phyloP scores from a whole-genome alignment of 768 basidiomycete genomes.

The Podaxis rugospora region DNA sequence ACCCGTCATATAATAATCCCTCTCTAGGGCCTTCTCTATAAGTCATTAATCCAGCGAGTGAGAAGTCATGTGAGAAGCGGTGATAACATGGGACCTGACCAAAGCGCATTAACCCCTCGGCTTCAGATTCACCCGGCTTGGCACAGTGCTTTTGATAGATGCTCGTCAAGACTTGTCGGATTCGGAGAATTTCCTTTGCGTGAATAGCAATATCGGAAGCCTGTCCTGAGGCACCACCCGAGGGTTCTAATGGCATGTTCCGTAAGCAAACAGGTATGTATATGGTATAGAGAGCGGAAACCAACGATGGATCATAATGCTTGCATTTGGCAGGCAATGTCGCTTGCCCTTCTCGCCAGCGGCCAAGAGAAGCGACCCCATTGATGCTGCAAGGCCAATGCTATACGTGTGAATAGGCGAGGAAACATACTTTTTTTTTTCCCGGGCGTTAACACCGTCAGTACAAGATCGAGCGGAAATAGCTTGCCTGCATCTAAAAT shows the following conservation, averaged over 20 bases:
- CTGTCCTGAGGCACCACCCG: constrained; percentile 93
- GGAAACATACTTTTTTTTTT: constrained; percentile 67
- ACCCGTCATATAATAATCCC: constrained; percentile 97
- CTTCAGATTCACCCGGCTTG: constrained; percentile 57
- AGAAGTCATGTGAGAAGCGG: constrained; percentile 11
- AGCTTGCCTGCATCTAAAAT: constrained; percentile 63
- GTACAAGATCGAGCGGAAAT: constrained; percentile 13
- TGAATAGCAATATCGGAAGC: constrained; percentile 98
- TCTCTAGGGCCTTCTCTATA: constrained; percentile 82
- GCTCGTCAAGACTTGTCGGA: constrained; percentile 75
- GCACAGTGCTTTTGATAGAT: constrained; percentile 90
- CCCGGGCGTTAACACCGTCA: neutral
- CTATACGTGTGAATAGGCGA: constrained; percentile 97
- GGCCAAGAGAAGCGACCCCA: constrained; percentile 91
- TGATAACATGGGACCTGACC: constrained; percentile 41
- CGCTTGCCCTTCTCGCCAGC: constrained; percentile 90
- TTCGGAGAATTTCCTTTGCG: constrained; percentile 91
- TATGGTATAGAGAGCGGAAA: constrained; percentile 16
- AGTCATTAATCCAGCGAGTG: constrained; percentile 17
- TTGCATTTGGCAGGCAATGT: constrained; percentile 88
- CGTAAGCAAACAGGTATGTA: constrained; percentile 3
- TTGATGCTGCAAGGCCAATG: constrained; percentile 91
- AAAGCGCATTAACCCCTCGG: constrained; percentile 69
- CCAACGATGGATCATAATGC: constrained; percentile 98
- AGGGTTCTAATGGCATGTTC: constrained; percentile 64